phyloP scores from a whole-genome alignment of 1,139 yeast genomes.

The Suhomyces atakaporum region DNA sequence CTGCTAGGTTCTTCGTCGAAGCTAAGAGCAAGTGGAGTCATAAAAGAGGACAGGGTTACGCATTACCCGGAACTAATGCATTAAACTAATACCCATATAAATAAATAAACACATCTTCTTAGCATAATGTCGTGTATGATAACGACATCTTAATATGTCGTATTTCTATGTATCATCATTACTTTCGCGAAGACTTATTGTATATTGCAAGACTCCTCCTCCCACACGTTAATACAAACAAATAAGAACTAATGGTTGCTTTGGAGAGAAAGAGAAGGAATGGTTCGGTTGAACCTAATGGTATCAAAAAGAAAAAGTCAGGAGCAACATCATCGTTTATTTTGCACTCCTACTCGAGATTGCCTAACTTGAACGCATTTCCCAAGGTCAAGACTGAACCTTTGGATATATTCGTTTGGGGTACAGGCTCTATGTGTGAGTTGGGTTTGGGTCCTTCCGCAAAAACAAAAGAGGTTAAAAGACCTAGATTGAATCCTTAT shows the following conservation, averaged over 20 bases:
- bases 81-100: constrained; percentile 23
- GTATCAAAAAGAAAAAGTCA: constrained; percentile 32
- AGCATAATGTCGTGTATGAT: not conserved
- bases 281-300: constrained; percentile 18
- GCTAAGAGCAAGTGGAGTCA: constrained; percentile 46
- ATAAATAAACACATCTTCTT: constrained; percentile 1
- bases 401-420: constrained; percentile 88
- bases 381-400: constrained; percentile 44
- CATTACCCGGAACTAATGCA: constrained; percentile 36
- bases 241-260: constrained; percentile 39
- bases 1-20: constrained; percentile 45
- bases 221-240: not conserved
- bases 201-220: too few relatives aligned
- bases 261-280: constrained; percentile 42
- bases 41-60: constrained; percentile 40
- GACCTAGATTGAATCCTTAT: constrained; percentile 88
- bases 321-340: constrained; percentile 44
- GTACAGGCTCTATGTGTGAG: constrained; percentile 97
- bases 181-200: too few relatives aligned
- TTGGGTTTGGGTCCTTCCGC: constrained; percentile 91
- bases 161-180: not conserved
- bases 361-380: constrained; percentile 46
- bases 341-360: constrained; percentile 50
- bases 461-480: constrained; percentile 85
- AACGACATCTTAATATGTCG: constrained; percentile 3